These are phyloP conservation scores for Helicocarpus griseus DNA, from an alignment of 2,329 filamentous ascomycete species.

Conservation along the genomic window DNA sequence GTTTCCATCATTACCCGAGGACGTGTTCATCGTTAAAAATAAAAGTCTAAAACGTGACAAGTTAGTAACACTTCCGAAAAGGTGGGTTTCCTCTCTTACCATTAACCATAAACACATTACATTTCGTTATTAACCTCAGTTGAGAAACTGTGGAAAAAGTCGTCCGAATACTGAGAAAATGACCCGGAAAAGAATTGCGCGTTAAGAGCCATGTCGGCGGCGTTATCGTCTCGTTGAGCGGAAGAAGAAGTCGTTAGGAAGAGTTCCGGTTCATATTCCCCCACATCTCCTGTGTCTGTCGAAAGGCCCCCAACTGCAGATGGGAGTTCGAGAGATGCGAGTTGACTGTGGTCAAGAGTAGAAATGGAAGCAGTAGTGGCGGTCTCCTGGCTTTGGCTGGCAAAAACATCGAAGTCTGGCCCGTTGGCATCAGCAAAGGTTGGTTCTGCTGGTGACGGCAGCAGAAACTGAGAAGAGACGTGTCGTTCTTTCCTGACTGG, in stretches of 20 bases:
- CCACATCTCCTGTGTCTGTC: background rate
- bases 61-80: too few relatives aligned
- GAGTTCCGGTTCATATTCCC: conserved; percentile 24
- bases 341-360: conserved; percentile 22
- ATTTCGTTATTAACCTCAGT: conserved; percentile 5
- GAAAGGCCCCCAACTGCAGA: background rate
- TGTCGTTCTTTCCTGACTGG: conserved; percentile 8
- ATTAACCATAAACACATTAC: background rate
- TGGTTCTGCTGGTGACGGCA: conserved; percentile 28
- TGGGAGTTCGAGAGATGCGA: background rate
- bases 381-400: conserved; percentile 24
- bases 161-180: conserved; percentile 27
- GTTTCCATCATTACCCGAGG: background rate
- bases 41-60: background rate
- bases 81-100: background rate
- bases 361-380: conserved; percentile 23
- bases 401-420: conserved; percentile 33
- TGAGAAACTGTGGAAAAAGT: conserved; percentile 12
- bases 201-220: conserved; percentile 12
- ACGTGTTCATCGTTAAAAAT: background rate
- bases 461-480: conserved; percentile 23
- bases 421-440: conserved; percentile 25
- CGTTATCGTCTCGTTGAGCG: conserved; percentile 10
- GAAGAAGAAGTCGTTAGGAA: conserved; percentile 26
- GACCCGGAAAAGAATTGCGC: conserved; percentile 25